Evolutionary conservation across 2,329 filamentous ascomycete genomes (phyloP).

Genomic region (Diplocarpon rosae): DNA sequence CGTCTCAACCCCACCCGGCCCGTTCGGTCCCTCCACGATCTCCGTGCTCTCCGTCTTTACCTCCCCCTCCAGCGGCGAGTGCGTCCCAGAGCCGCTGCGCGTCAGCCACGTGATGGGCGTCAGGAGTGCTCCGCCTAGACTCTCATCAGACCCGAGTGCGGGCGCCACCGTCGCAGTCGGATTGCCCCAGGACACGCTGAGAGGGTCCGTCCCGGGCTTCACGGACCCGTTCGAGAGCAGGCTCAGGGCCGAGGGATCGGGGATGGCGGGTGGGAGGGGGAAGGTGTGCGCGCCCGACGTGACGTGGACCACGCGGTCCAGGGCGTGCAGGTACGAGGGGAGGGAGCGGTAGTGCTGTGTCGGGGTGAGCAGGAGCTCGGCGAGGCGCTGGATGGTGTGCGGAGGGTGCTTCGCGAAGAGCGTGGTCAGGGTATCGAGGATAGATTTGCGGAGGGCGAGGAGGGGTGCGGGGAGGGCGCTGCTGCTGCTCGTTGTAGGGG

Average conservation of each 20-base stretch:
- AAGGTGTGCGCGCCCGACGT: slow-evolving; percentile 73
- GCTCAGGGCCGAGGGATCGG: slow-evolving; percentile 44
- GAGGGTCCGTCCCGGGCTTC: slow-evolving; percentile 26
- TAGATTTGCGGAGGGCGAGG: slow-evolving; percentile 47
- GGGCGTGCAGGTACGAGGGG: slow-evolving; percentile 75
- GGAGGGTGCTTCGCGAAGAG: slow-evolving; percentile 69
- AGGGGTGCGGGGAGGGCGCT: slow-evolving; percentile 53
- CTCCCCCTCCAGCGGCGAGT: slow-evolving; percentile 43
- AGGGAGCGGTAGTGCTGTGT: slow-evolving; percentile 71
- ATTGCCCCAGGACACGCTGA: slow-evolving; percentile 38
- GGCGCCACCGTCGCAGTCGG: slow-evolving; percentile 29
- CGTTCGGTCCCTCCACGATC: slow-evolving; percentile 72
- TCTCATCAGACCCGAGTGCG: slow-evolving; percentile 66
- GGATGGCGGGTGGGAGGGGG: slow-evolving; percentile 61
- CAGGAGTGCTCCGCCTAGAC: slow-evolving; percentile 76
- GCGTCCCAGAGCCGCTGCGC: slow-evolving; percentile 19
- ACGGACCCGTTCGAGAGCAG: slow-evolving; percentile 47
- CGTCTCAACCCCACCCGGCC: slow-evolving; percentile 68
- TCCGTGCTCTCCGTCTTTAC: slow-evolving; percentile 65
- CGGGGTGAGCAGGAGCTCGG: slow-evolving; percentile 73
- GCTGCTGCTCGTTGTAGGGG: slow-evolving; percentile 27
- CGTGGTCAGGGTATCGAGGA: slow-evolving; percentile 47
- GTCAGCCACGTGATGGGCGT: slow-evolving; percentile 90
- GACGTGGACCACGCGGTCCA: slow-evolving; percentile 84
- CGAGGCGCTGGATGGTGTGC: slow-evolving; percentile 84